A percentile compares a stretch with the other conserved stretches of the same genome.
Conservation (phyloP, 2,329 filamentous ascomycete genomes). For the Ophiostoma montium region DNA sequence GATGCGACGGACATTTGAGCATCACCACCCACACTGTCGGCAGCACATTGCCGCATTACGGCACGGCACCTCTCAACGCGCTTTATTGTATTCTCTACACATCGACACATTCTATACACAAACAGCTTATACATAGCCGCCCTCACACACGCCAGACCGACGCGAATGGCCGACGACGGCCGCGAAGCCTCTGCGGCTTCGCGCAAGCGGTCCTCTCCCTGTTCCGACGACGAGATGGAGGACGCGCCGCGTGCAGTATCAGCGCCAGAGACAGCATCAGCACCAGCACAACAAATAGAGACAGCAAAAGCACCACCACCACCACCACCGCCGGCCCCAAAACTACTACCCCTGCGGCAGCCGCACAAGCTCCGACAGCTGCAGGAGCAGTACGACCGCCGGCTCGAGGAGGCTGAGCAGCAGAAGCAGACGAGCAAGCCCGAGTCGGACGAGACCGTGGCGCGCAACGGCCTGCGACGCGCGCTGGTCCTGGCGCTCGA, state of each 20-base stretch:
- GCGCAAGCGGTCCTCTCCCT: conserved; percentile 5
- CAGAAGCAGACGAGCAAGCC: background rate
- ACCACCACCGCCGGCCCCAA: background rate
- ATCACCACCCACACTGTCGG: no score
- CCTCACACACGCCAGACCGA: background rate
- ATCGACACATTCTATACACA: no score
- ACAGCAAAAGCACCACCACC: conserved; percentile 4
- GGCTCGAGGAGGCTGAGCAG: background rate
- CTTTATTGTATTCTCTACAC: no score
- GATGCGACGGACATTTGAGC: no score
- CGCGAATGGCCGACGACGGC: conserved; percentile 4
- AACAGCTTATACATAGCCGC: no score
- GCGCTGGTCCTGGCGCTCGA: conserved; percentile 41
- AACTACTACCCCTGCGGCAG: conserved; percentile 3
- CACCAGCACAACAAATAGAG: no score
- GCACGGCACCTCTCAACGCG: no score
- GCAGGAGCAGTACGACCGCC: conserved; percentile 5
- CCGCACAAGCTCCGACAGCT: conserved; percentile 10
- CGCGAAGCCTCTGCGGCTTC: conserved; percentile 3
- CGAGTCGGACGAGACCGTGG: conserved; percentile 18
- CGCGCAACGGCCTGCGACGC: conserved; percentile 33
- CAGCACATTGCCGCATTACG: no score
- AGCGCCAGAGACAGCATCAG: background rate
- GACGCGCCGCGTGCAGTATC: conserved; percentile 4
- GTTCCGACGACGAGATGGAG: background rate